A percentile compares a stretch with the other conserved stretches of the same genome.
Conservation (phyloP, 78 protist species). For the Planoprotostelium fungivorum region DNA sequence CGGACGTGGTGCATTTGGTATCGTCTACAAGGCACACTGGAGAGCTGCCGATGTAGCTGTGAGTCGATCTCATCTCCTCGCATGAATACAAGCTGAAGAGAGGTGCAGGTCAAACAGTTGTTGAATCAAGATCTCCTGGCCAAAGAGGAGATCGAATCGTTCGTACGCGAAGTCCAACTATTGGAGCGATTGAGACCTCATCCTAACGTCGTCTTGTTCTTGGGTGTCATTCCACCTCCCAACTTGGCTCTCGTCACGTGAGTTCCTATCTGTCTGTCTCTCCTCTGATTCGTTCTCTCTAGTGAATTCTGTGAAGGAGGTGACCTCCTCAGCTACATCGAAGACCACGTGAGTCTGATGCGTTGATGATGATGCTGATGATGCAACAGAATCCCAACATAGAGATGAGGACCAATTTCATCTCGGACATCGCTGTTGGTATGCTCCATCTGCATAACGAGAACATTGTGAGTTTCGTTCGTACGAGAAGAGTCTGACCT, state of each 20-base stretch:
- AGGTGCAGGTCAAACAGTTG: background rate
- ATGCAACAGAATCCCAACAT: background rate
- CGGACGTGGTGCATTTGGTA: slow-evolving; percentile 62
- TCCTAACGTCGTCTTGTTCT: background rate
- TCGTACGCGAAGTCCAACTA: background rate
- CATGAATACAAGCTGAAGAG: background rate
- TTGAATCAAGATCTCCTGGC: background rate
- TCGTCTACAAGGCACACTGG: slow-evolving; percentile 51
- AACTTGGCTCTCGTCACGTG: background rate
- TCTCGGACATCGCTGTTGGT: background rate
- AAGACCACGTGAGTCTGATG: background rate
- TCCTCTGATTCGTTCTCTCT: background rate
- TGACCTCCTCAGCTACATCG: background rate
- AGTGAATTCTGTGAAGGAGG: background rate
- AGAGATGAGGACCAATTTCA: background rate
- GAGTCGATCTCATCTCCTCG: too few species aligned
- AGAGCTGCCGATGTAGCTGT: slow-evolving; percentile 55
- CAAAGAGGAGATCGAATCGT: background rate
- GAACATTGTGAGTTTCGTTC: background rate
- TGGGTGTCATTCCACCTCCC: background rate
- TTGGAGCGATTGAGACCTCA: background rate
- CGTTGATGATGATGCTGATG: background rate
- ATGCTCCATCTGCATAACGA: background rate
- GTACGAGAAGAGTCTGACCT: background rate
- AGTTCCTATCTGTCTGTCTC: background rate